Evolutionary conservation across 495 filamentous ascomycete species (phyloP).

Genomic region (Neurospora sublineolata): DNA sequence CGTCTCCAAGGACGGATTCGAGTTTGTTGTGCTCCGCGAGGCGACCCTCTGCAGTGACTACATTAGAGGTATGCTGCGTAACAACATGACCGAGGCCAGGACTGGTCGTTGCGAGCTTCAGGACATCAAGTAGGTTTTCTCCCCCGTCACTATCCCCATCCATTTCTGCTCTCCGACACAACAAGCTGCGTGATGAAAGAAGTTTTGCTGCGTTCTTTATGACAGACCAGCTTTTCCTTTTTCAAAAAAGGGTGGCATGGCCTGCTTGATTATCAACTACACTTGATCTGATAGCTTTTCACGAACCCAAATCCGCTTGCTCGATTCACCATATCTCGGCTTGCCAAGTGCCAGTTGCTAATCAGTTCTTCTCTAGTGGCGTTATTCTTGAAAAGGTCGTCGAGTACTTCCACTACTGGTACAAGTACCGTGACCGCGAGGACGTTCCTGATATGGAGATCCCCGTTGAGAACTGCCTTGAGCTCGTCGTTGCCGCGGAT

Average conservation of each 20-base stretch:
- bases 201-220: conserved; percentile 29
- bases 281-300: conserved; percentile 44
- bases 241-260: conserved; percentile 6
- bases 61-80: conserved; percentile 79
- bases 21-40: conserved; percentile 74
- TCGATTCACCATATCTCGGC: not conserved
- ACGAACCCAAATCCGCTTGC: not conserved
- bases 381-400: conserved; percentile 79
- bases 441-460: conserved; percentile 88
- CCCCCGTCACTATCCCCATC: not conserved
- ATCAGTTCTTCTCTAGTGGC: conserved; percentile 39
- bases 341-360: not conserved
- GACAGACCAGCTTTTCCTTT: conserved; percentile 18
- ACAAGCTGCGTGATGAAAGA: conserved; percentile 28
- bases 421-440: conserved; percentile 62
- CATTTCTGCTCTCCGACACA: not conserved
- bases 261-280: conserved; percentile 41
- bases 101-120: conserved; percentile 55
- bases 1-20: conserved; percentile 75
- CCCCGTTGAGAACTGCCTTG: conserved; percentile 77
- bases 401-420: conserved; percentile 84
- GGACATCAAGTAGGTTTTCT: conserved; percentile 55
- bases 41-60: conserved; percentile 63
- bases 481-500: conserved; percentile 84
- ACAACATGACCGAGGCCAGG: conserved; percentile 59